Evolutionary conservation across 1,139 yeast genomes (phyloP).

Genomic region (Yamadazyma spencermartinsiae): DNA sequence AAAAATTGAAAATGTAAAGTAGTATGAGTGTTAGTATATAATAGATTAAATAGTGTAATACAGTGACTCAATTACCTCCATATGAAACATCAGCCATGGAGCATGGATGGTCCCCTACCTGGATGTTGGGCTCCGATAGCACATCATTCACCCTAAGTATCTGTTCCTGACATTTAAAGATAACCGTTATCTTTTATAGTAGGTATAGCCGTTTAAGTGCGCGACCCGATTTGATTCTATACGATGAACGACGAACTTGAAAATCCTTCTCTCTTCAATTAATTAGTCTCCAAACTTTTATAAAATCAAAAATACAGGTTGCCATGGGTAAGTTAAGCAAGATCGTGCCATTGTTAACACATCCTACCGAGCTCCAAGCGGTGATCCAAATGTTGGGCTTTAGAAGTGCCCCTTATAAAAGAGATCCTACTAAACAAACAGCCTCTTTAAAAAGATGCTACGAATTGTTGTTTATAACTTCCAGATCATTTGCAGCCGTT

Average conservation of each 20-base stretch:
- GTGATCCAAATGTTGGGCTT: conserved; percentile 60
- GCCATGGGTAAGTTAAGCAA: conserved; percentile 61
- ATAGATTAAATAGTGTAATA: background rate
- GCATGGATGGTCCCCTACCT: too few species aligned
- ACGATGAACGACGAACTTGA: conserved; percentile 3
- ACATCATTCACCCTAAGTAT: too few species aligned
- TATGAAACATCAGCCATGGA: too few species aligned
- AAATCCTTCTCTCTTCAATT: background rate
- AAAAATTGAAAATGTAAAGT: conserved; percentile 42
- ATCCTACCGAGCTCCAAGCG: conserved; percentile 73
- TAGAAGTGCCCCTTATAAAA: conserved; percentile 50
- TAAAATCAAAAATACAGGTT: too few species aligned
- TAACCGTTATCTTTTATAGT: too few species aligned
- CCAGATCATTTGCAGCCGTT: conserved; percentile 92
- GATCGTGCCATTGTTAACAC: conserved; percentile 53
- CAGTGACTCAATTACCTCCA: too few species aligned
- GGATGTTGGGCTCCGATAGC: too few species aligned
- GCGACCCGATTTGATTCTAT: background rate
- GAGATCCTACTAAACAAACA: conserved; percentile 34
- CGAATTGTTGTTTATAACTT: conserved; percentile 64
- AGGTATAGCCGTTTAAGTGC: too few species aligned
- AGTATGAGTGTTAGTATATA: background rate
- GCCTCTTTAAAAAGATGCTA: conserved; percentile 64
- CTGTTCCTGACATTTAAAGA: too few species aligned
- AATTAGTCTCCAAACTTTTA: too few species aligned